Evolutionary conservation across 1,139 yeast genomes (phyloP).

Genomic region (Yamadazyma sp.): DNA sequence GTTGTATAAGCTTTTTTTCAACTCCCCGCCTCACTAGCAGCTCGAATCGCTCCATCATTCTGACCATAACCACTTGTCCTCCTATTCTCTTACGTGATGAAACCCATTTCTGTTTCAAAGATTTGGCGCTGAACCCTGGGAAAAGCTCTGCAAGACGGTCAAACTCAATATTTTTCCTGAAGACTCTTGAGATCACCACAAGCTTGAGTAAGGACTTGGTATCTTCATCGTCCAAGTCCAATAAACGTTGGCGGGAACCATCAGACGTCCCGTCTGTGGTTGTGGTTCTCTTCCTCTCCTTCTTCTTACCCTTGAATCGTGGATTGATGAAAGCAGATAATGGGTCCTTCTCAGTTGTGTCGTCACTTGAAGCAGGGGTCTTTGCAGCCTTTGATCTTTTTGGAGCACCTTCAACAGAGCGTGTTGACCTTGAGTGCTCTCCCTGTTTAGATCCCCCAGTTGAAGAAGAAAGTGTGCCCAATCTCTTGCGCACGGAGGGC

Average conservation of each 20-base stretch:
- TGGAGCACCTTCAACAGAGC: not conserved
- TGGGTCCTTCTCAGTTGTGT: slow-evolving; percentile 5
- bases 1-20: slow-evolving; percentile 46
- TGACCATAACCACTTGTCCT: slow-evolving; percentile 46
- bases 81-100: slow-evolving; percentile 58
- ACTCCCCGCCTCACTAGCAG: slow-evolving; percentile 52
- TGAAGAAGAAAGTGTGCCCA: slow-evolving; percentile 4
- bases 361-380: not conserved
- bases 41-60: slow-evolving; percentile 62
- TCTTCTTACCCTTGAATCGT: slow-evolving; percentile 15
- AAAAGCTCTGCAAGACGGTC: slow-evolving; percentile 50
- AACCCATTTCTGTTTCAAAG: slow-evolving; percentile 63
- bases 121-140: slow-evolving; percentile 29
- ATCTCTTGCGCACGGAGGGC: slow-evolving; percentile 13
- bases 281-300: slow-evolving; percentile 6
- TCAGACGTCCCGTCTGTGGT: slow-evolving; percentile 4
- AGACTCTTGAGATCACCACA: slow-evolving; percentile 62
- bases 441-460: not conserved
- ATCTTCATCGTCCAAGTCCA: slow-evolving; percentile 43
- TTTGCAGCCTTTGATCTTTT: not conserved
- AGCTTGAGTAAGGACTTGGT: slow-evolving; percentile 53
- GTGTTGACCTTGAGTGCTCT: not conserved
- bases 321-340: slow-evolving; percentile 9
- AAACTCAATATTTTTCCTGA: slow-evolving; percentile 59
- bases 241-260: slow-evolving; percentile 19